phyloP scores from a whole-genome alignment of 164 flowering plant genomes.

The Tetracentron sinense region DNA sequence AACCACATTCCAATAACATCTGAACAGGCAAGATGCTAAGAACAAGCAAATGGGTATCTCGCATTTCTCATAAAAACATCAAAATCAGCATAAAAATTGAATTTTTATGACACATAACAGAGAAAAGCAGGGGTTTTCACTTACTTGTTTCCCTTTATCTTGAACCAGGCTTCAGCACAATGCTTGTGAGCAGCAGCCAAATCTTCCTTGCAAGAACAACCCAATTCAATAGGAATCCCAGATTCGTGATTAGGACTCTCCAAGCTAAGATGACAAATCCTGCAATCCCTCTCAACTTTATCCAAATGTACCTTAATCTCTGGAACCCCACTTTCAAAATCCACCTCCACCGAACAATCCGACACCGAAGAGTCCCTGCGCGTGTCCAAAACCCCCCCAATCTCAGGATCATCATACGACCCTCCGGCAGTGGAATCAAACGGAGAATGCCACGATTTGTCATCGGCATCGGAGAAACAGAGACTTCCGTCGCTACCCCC shows the following conservation, averaged over 20 bases:
- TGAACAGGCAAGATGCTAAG: not conserved
- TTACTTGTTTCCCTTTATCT: conserved; percentile 87
- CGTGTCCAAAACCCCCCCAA: too few species aligned
- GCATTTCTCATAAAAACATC: not conserved
- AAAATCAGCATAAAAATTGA: not conserved
- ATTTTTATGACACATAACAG: conserved; percentile 1
- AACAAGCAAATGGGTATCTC: conserved; percentile 2
- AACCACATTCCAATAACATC: not conserved
- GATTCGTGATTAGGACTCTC: conserved; percentile 38
- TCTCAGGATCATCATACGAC: too few species aligned
- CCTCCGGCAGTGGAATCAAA: conserved; percentile 20
- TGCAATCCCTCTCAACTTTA: conserved; percentile 48
- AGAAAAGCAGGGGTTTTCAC: conserved; percentile 17
- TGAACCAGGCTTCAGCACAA: conserved; percentile 97
- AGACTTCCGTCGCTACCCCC: conserved; percentile 14
- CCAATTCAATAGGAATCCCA: conserved; percentile 54
- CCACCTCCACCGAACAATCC: conserved; percentile 47
- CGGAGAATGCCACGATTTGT: conserved; percentile 35
- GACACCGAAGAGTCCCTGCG: too few species aligned
- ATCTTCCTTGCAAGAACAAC: conserved; percentile 67
- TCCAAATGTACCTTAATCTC: conserved; percentile 33
- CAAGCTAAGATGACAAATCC: conserved; percentile 65
- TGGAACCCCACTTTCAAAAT: conserved; percentile 35
- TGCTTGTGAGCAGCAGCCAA: conserved; percentile 79
- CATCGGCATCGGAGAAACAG: conserved; percentile 31